Evolutionary conservation across 345 rosid genomes (phyloP).

Genomic region (Garcia nutans): DNA sequence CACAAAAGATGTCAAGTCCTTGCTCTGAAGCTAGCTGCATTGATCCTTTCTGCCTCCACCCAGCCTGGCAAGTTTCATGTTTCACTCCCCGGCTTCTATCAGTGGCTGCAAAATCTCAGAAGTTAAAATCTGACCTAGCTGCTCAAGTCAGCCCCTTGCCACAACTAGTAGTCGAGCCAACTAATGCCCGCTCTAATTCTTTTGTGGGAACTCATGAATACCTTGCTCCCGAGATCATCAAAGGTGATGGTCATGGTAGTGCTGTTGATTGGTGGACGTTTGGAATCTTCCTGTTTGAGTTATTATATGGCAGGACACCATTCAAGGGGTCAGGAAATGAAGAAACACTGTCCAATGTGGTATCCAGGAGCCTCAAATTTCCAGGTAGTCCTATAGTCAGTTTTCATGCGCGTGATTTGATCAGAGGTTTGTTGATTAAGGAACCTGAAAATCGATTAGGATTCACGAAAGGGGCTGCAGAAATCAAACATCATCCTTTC

Average conservation of each 20-base stretch:
- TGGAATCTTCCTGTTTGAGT: conserved; percentile 72
- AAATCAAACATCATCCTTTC: conserved; percentile 72
- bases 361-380: conserved; percentile 57
- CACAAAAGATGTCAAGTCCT: conserved; percentile 56
- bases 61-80: conserved; percentile 76
- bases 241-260: conserved; percentile 77
- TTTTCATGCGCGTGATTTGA: conserved; percentile 65
- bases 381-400: conserved; percentile 57
- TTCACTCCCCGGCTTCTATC: conserved; percentile 74
- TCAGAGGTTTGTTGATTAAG: conserved; percentile 59
- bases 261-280: conserved; percentile 88
- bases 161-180: conserved; percentile 79
- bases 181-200: conserved; percentile 71
- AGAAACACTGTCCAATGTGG: conserved; percentile 66
- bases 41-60: conserved; percentile 75
- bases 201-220: conserved; percentile 81
- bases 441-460: conserved; percentile 70
- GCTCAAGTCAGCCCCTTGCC: conserved; percentile 62
- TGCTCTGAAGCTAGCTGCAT: conserved; percentile 74
- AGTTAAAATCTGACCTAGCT: conserved; percentile 55
- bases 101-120: conserved; percentile 52
- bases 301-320: conserved; percentile 65
- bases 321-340: conserved; percentile 71
- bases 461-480: conserved; percentile 66
- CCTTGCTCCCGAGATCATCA: conserved; percentile 79